Conservation (phyloP, 192 early-diverging fungal species). For the Coemansia aciculifera region DNA sequence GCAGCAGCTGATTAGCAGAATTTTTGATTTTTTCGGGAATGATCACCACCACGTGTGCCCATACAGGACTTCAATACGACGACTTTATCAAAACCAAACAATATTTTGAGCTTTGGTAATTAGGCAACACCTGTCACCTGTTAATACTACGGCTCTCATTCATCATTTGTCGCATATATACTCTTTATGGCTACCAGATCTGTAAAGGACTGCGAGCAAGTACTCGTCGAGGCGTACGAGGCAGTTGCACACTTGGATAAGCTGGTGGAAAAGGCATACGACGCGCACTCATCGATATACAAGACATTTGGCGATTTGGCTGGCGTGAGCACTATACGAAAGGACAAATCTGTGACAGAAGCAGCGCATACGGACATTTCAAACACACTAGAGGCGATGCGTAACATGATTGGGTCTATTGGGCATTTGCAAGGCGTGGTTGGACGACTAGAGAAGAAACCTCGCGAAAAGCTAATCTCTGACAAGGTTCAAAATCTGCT, state of each 20-base stretch:
- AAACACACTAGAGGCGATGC: conserved; percentile 41
- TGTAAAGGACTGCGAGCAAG: conserved; percentile 22
- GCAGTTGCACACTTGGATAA: conserved; percentile 28
- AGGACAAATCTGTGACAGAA: conserved; percentile 49
- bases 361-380: conserved; percentile 47
- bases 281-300: conserved; percentile 47
- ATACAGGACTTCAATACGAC: not conserved
- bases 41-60: not conserved
- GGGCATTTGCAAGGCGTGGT: conserved; percentile 28
- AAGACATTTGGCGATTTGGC: conserved; percentile 52
- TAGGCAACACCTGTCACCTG: not conserved
- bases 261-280: conserved; percentile 52
- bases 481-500: conserved; percentile 36
- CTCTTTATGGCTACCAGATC: not conserved
- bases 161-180: not conserved
- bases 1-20: too few relatives aligned
- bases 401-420: conserved; percentile 39
- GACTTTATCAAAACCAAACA: not conserved
- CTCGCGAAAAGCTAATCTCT: conserved; percentile 46
- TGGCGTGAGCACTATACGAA: conserved; percentile 49
- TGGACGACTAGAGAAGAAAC: conserved; percentile 42
- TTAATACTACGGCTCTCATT: not conserved
- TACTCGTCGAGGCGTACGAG: conserved; percentile 31
- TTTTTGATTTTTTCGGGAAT: not conserved
- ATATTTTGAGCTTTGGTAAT: not conserved